Evolutionary conservation across 164 flowering plant genomes (phyloP).

Genomic region (Brasenia schreberi): DNA sequence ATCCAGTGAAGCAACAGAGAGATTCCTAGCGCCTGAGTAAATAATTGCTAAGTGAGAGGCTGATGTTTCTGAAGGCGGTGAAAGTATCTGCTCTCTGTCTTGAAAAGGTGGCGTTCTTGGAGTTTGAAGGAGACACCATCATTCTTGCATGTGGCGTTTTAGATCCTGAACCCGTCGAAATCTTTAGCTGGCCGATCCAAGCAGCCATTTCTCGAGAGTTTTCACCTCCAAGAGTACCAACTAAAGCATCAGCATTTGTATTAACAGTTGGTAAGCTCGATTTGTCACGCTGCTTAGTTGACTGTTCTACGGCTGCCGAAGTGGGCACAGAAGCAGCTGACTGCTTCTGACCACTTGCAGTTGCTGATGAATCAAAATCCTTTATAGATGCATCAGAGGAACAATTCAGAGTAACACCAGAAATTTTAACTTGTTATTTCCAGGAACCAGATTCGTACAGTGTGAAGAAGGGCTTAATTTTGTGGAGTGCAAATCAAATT

Average conservation of each 20-base stretch:
- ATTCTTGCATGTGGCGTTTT: conserved; percentile 36
- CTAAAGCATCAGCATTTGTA: conserved; percentile 26
- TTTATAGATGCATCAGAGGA: background rate
- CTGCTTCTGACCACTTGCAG: conserved; percentile 18
- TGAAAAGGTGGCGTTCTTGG: conserved; percentile 13
- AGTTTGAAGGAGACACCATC: conserved; percentile 15
- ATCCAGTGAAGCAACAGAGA: conserved; percentile 26
- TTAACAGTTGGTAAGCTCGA: conserved; percentile 14
- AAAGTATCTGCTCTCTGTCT: conserved; percentile 22
- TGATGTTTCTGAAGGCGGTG: conserved; percentile 38
- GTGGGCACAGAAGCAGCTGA: conserved; percentile 3
- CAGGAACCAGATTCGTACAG: conserved; percentile 19
- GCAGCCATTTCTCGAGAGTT: conserved; percentile 19
- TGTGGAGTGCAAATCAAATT: conserved; percentile 20
- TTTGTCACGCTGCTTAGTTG: conserved; percentile 19
- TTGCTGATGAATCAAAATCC: conserved; percentile 8
- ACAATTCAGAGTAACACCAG: background rate
- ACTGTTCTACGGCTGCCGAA: conserved; percentile 14
- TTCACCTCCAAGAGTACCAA: conserved; percentile 22
- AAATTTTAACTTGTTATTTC: conserved; percentile 19
- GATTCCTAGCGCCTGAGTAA: conserved; percentile 27
- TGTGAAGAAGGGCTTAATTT: conserved; percentile 11
- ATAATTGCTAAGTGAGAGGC: conserved; percentile 11
- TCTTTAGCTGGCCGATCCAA: conserved; percentile 32
- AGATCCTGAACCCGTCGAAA: conserved; percentile 17